phyloP scores from a whole-genome alignment of 768 basidiomycete species.

The Russula sp. region DNA sequence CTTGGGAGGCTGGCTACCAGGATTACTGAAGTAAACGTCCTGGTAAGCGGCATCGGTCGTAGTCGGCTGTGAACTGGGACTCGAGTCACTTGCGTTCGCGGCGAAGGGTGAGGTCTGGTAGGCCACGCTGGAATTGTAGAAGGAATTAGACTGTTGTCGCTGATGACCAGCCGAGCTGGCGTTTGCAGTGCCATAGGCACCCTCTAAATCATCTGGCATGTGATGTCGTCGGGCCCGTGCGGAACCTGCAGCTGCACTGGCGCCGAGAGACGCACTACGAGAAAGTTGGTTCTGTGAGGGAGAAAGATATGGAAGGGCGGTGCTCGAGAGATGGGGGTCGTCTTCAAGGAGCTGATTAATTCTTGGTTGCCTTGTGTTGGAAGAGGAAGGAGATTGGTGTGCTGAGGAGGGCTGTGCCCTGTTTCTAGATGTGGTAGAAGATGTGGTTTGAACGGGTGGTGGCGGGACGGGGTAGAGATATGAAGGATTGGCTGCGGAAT shows the following conservation, averaged over 20 bases:
- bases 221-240: slow-evolving; percentile 58
- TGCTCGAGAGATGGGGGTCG: slow-evolving; percentile 38
- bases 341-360: slow-evolving; percentile 63
- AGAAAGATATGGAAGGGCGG: slow-evolving; percentile 47
- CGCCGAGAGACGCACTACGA: slow-evolving; percentile 59
- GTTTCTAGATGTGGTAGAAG: slow-evolving; percentile 31
- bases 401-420: slow-evolving; percentile 44
- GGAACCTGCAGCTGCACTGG: slow-evolving; percentile 35
- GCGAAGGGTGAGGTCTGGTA: slow-evolving; percentile 49
- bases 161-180: slow-evolving; percentile 36
- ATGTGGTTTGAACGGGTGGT: slow-evolving; percentile 45
- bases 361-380: slow-evolving; percentile 49
- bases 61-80: slow-evolving; percentile 31
- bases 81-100: slow-evolving; percentile 27
- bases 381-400: slow-evolving; percentile 42
- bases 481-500: slow-evolving; percentile 42
- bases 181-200: slow-evolving; percentile 39
- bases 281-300: slow-evolving; percentile 48
- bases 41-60: slow-evolving; percentile 40
- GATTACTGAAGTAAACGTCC: slow-evolving; percentile 58
- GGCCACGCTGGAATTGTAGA: slow-evolving; percentile 52
- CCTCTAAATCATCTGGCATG: slow-evolving; percentile 63
- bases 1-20: slow-evolving; percentile 46
- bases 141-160: slow-evolving; percentile 35
- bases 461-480: slow-evolving; percentile 47